A percentile compares a stretch with the other conserved stretches of the same genome.
phyloP scores from a whole-genome alignment of 2,329 filamentous ascomycete species.

The Neonectria neomacrospora region DNA sequence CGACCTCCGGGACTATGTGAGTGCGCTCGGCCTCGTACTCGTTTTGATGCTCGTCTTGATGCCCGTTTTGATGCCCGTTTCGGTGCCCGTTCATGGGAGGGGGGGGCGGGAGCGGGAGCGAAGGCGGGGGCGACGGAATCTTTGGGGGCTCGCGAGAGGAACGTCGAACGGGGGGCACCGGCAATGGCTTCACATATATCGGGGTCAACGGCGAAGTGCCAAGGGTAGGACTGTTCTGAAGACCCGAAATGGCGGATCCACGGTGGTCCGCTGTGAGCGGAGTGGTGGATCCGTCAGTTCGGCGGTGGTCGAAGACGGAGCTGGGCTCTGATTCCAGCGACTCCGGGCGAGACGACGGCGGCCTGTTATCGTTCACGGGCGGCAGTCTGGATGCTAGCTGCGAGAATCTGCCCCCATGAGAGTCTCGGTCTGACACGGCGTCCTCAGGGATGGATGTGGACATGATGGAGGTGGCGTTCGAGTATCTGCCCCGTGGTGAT shows the following conservation, averaged over 20 bases:
- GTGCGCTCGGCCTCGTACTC: slow-evolving; percentile 20
- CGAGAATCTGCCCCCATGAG: slow-evolving; percentile 26
- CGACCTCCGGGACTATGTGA: slow-evolving; percentile 30
- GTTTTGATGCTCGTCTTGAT: neutral
- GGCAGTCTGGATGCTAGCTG: slow-evolving; percentile 34
- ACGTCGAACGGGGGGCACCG: slow-evolving; percentile 11
- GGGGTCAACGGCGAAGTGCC: slow-evolving; percentile 38
- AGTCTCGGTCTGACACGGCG: slow-evolving; percentile 36
- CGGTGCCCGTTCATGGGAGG: neutral
- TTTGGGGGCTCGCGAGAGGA: slow-evolving; percentile 2
- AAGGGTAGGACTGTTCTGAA: slow-evolving; percentile 41
- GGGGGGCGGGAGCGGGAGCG: slow-evolving; percentile 19
- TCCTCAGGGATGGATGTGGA: slow-evolving; percentile 45
- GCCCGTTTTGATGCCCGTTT: neutral
- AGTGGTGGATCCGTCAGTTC: slow-evolving; percentile 34
- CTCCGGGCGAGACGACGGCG: slow-evolving; percentile 38
- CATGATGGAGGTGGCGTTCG: slow-evolving; percentile 37
- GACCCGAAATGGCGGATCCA: slow-evolving; percentile 34
- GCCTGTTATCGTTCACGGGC: slow-evolving; percentile 13
- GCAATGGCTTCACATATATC: slow-evolving; percentile 25
- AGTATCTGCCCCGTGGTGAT: slow-evolving; percentile 35
- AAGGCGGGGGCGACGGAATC: slow-evolving; percentile 5
- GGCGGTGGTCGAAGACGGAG: slow-evolving; percentile 40
- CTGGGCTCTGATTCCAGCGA: slow-evolving; percentile 40
- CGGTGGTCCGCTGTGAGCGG: slow-evolving; percentile 37